Evolutionary conservation across 1,139 yeast species (phyloP).

Genomic region (Candida tropicalis): DNA sequence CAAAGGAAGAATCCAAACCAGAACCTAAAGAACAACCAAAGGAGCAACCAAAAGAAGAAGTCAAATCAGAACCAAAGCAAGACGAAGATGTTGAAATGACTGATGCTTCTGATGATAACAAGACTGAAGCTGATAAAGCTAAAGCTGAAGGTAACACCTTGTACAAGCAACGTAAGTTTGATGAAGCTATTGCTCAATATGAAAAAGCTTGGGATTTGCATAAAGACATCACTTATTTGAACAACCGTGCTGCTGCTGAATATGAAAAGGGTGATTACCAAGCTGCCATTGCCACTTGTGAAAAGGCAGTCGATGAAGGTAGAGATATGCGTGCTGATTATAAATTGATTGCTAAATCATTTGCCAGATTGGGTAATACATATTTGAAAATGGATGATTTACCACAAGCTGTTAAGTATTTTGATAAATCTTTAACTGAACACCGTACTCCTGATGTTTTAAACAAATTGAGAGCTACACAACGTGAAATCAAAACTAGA

Average conservation of each 20-base stretch:
- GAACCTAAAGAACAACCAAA: slow-evolving; percentile 20
- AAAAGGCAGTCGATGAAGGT: slow-evolving; percentile 83
- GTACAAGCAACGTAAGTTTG: slow-evolving; percentile 87
- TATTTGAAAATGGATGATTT: slow-evolving; percentile 77
- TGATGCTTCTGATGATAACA: slow-evolving; percentile 25
- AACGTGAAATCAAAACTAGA: slow-evolving; percentile 76
- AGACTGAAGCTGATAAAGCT: slow-evolving; percentile 69
- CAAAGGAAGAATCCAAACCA: slow-evolving; percentile 15
- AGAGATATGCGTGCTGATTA: slow-evolving; percentile 91
- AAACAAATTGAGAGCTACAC: slow-evolving; percentile 83
- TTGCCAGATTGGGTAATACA: slow-evolving; percentile 85
- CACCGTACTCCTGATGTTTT: slow-evolving; percentile 95
- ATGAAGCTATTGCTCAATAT: slow-evolving; percentile 87
- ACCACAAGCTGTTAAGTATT: slow-evolving; percentile 71
- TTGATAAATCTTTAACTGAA: slow-evolving; percentile 93
- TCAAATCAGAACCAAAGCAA: slow-evolving; percentile 26
- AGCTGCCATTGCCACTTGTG: slow-evolving; percentile 78
- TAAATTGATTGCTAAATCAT: slow-evolving; percentile 87
- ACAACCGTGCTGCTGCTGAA: slow-evolving; percentile 98
- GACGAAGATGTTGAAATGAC: slow-evolving; percentile 39
- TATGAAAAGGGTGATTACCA: slow-evolving; percentile 94
- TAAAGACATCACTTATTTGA: slow-evolving; percentile 89
- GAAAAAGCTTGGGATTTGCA: slow-evolving; percentile 81
- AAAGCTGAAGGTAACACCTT: slow-evolving; percentile 86
- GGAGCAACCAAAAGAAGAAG: slow-evolving; percentile 19